These are phyloP conservation scores for Hypoxylon sp. DNA, from an alignment of 2,329 filamentous ascomycete genomes.

Conservation along the genomic window DNA sequence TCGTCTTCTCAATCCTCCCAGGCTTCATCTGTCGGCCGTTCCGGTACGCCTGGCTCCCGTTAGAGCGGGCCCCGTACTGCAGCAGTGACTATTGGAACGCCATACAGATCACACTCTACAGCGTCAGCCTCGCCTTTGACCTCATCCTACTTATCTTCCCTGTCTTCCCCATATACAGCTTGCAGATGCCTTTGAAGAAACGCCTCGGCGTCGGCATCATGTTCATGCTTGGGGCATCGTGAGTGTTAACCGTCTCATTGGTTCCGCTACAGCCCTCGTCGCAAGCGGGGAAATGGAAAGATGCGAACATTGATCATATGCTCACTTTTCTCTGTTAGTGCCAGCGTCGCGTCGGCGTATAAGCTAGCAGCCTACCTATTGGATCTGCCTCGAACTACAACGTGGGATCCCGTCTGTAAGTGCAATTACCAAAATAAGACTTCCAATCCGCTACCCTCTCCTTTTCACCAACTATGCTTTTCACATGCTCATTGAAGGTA, in stretches of 20 bases:
- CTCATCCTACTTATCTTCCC: constrained; percentile 46
- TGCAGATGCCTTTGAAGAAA: constrained; percentile 43
- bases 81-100: constrained; percentile 42
- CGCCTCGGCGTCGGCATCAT: constrained; percentile 41
- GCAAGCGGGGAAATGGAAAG: too few relatives aligned
- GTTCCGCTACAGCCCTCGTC: too few relatives aligned
- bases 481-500: too few relatives aligned
- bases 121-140: constrained; percentile 46
- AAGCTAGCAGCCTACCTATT: constrained; percentile 43
- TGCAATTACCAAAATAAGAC: too few relatives aligned
- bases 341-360: constrained; percentile 45
- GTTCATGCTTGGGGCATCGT: constrained; percentile 43
- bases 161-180: constrained; percentile 39
- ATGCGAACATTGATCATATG: too few relatives aligned
- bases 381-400: too few relatives aligned
- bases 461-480: too few relatives aligned
- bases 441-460: too few relatives aligned
- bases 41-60: constrained; percentile 36
- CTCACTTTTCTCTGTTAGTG: constrained; percentile 8
- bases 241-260: background rate
- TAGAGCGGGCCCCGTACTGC: constrained; percentile 40
- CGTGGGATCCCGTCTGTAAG: too few relatives aligned
- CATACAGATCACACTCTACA: constrained; percentile 41
- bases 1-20: constrained; percentile 44
- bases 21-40: constrained; percentile 44